A percentile compares a stretch with the other conserved stretches of the same genome.
Evolutionary conservation across 306 rosid genomes (phyloP).

Genomic region (Cicer bijugum): DNA sequence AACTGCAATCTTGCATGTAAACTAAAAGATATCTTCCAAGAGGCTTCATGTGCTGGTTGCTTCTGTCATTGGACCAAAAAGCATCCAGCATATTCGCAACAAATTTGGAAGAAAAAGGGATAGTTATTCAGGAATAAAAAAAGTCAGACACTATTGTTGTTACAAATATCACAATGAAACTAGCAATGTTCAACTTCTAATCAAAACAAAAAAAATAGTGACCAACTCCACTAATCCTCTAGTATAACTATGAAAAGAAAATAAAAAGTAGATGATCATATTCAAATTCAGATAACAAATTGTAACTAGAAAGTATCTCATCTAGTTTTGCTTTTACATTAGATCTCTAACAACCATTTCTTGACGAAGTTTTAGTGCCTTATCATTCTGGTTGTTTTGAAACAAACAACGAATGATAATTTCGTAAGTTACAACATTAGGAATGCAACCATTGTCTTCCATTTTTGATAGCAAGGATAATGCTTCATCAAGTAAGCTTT

Average conservation of each 20-base stretch:
- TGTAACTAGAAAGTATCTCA: neutral
- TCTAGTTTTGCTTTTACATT: neutral
- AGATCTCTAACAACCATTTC: neutral
- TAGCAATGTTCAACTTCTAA: neutral
- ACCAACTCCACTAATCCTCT: neutral
- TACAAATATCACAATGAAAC: neutral
- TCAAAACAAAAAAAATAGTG: neutral
- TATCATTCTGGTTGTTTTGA: neutral
- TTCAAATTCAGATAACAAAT: neutral
- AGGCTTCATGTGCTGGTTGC: too few species aligned
- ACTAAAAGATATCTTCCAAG: too few species aligned
- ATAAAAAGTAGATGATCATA: neutral
- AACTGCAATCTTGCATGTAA: too few species aligned
- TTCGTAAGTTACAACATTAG: neutral
- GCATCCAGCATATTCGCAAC: neutral
- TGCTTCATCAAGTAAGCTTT: neutral
- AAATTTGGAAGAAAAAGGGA: neutral
- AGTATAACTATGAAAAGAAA: neutral
- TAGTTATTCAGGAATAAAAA: neutral
- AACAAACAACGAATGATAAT: neutral
- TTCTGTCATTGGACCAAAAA: neutral
- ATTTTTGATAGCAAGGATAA: neutral
- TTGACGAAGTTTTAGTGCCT: neutral
- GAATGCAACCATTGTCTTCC: conserved; percentile 8
- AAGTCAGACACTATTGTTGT: neutral